Evolutionary conservation across 352 stramenopile species (phyloP), one percentile per base, ranked within the genome.

Genomic region (Phytophthora citrophthora): DNA sequence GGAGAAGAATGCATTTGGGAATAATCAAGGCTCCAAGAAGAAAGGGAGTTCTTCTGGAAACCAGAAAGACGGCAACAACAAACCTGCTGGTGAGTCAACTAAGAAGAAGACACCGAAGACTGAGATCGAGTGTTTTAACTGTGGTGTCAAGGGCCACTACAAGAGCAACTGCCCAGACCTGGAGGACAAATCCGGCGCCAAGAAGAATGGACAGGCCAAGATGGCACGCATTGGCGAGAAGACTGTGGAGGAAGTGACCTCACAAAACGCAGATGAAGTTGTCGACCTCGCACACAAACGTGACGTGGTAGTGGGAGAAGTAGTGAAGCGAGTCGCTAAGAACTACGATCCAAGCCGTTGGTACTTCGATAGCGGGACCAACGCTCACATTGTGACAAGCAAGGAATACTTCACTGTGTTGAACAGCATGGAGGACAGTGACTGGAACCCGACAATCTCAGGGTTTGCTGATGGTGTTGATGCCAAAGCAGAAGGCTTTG

Each of bases 361-460:
- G 61, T 70, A 55, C 11, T 70, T 70, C 23, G 46, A 64, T 15
- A 69, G 23, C 4, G 53, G 61, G 16, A 51, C 20, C 16, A 55
- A 69, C 24, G 61, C 53, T 23, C 48, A 69, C 24, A 61, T 68
- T 27, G 32, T 27, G 46, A 31, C 53, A 4, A 36, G 39, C 18
- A 69, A 63, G 23, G 48, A 64, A 15, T 70, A 70, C 15, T 70
- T 70, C 5, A 64, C 53, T 0, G n/a, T 20, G 11, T 1, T 61
- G 3, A 24, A 60, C 0, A 52, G 32, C 24, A 64, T 70, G 61
- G 61, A 64, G 12, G 52, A 63, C 16, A 58, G 60, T n/a, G 46
- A 38, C 5, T 61, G 60, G 18, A 62, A 68, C 46, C 26, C 48
- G 7, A 64, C 5, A 0, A 56, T 61, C 2, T 31, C 40, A 12